These are phyloP conservation scores for Cordyceps javanica DNA, from an alignment of 2,329 filamentous ascomycete genomes.

Conservation along the genomic window DNA sequence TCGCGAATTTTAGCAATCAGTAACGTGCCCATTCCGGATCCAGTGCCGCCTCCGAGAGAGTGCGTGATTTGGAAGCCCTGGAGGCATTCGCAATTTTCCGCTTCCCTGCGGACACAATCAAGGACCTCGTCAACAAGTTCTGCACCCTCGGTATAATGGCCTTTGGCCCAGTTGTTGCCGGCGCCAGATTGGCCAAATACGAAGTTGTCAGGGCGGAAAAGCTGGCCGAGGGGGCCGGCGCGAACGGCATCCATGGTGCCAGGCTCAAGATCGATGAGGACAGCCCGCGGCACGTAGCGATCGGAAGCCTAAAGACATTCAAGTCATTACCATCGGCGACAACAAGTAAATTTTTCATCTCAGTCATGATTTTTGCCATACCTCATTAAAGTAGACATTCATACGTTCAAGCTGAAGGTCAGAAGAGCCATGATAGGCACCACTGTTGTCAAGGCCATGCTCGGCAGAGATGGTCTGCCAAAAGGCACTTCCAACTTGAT, in stretches of 20 bases:
- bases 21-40: conserved; percentile 99
- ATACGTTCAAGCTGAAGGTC: conserved; percentile 99
- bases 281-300: conserved; percentile 98
- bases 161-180: conserved; percentile 99
- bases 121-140: conserved; percentile 97
- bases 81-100: conserved; percentile 97
- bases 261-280: conserved; percentile 98
- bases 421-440: conserved; percentile 94
- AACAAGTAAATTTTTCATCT: not conserved
- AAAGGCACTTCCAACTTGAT: conserved; percentile 99
- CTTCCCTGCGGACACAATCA: conserved; percentile 96
- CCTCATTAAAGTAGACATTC: conserved; percentile 97
- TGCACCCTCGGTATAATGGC: conserved; percentile 99
- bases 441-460: conserved; percentile 95
- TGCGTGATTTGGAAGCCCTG: conserved; percentile 99
- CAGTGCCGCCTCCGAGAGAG: conserved; percentile 99
- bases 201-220: conserved; percentile 99
- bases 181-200: conserved; percentile 99
- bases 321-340: not conserved
- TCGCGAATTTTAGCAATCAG: conserved; percentile 99
- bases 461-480: conserved; percentile 86
- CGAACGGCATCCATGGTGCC: conserved; percentile 99
- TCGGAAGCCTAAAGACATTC: conserved; percentile 63
- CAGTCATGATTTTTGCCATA: conserved; percentile 19
- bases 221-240: conserved; percentile 94